Base-by-base conservation (phyloP, 2,329 filamentous ascomycete species). In the Hirsutella thompsonii region DNA sequence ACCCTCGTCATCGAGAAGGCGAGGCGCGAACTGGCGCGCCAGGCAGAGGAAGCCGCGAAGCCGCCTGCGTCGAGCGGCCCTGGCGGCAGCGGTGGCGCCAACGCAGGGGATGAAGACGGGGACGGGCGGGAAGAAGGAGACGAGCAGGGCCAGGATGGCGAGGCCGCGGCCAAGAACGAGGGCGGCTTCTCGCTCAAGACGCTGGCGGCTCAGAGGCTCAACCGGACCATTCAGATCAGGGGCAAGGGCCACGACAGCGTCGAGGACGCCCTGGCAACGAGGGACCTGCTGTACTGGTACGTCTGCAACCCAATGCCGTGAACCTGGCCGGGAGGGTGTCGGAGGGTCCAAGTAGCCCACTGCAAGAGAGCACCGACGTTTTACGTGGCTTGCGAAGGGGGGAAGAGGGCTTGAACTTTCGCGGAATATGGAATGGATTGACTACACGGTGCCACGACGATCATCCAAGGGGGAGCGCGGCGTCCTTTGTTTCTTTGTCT, bases 241-340 rank as follows among this genome's bases (percentile, higher is more conserved):
- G 52, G 50, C 8, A 41, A 39, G 20, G 59, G 59, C 8, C 65
- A 68, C 41, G 62, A 68, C 45, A 68, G 63, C 40, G 36, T 67
- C 14, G 65, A 70, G 46, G 67, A 70, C 44, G 64, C 66, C 4
- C 46, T 66, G 37, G 66, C 65, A 1, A 56, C 59, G 4, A 52
- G 67, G 11, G 64, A 69, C 43, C 42, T 70, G 29, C 50, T 61
- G 4, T 51, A 61, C 36, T 67, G 63, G 61, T 57, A 61, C 39
- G 46, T 61, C 30, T 33, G 5, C 20, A 35, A 42, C 21, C 21
- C 35, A 26, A 43, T 32, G 8, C 10, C 10, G 29, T n/a, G n/a
- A n/a, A n/a, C n/a, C n/a, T n/a, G n/a, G n/a, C n/a, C n/a, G n/a
- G n/a, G n/a, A n/a, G n/a, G n/a, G n/a, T n/a, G n/a, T n/a, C n/a